Percentiles rank a stretch among this genome's conserved stretches.
Evolutionary conservation across 352 stramenopile genomes (phyloP).

Genomic region (Phytopythium boreale): DNA sequence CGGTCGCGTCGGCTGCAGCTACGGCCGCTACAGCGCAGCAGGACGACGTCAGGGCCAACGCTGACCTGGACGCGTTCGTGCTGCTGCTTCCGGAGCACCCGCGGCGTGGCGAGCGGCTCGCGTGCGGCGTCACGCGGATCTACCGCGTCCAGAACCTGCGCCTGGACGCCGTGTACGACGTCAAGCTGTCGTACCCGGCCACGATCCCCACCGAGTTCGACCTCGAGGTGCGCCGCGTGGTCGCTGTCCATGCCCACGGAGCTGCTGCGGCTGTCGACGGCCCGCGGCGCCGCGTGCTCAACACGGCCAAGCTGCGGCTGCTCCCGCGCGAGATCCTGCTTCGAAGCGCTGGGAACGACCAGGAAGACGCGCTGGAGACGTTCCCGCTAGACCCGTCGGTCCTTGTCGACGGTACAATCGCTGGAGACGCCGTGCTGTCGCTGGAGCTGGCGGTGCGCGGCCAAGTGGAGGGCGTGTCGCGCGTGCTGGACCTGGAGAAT

Average conservation of each 20-base stretch:
- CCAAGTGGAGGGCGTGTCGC: slow-evolving; percentile 49
- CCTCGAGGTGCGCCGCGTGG: slow-evolving; percentile 41
- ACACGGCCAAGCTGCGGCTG: slow-evolving; percentile 68
- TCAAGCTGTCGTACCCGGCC: slow-evolving; percentile 77
- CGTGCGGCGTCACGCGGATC: slow-evolving; percentile 41
- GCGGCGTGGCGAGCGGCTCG: slow-evolving; percentile 29
- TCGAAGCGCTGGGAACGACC: neutral
- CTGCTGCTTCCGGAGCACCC: slow-evolving; percentile 46
- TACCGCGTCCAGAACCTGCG: slow-evolving; percentile 54
- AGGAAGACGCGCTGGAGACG: slow-evolving; percentile 8
- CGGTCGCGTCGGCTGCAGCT: neutral
- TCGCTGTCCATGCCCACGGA: slow-evolving; percentile 5
- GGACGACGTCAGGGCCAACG: too few species aligned
- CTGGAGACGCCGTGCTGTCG: slow-evolving; percentile 8
- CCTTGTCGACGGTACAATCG: neutral
- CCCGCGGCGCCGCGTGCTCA: slow-evolving; percentile 40
- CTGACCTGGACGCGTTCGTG: neutral
- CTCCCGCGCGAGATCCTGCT: slow-evolving; percentile 36
- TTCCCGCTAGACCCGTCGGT: slow-evolving; percentile 19
- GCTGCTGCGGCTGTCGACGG: slow-evolving; percentile 7
- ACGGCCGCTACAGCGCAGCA: neutral
- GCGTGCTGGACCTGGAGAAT: slow-evolving; percentile 25
- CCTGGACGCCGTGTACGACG: slow-evolving; percentile 49
- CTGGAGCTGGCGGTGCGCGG: slow-evolving; percentile 48
- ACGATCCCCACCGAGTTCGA: slow-evolving; percentile 52